phyloP scores from a whole-genome alignment of 2,329 filamentous ascomycete genomes.

The Penicillium fuscoglaucum region DNA sequence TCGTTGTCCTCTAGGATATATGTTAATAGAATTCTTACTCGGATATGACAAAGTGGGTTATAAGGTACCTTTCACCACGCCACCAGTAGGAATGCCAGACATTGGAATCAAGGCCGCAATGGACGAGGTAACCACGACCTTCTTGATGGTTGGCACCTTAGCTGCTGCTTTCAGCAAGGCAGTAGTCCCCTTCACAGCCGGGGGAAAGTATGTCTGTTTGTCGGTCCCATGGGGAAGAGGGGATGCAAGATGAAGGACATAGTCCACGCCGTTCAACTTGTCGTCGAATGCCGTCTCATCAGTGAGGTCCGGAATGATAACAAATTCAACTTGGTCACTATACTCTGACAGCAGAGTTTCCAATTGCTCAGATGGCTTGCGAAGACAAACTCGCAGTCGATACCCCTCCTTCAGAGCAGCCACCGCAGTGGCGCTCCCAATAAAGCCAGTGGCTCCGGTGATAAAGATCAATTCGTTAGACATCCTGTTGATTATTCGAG shows the following conservation, averaged over 20 bases:
- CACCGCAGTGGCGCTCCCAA: conserved; percentile 25
- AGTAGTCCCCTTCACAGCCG: conserved; percentile 25
- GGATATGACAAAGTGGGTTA: no score
- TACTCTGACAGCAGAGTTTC: conserved; percentile 14
- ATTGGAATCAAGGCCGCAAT: conserved; percentile 22
- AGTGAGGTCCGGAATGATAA: conserved; percentile 23
- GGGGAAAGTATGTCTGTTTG: conserved; percentile 22
- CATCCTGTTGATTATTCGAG: conserved; percentile 16
- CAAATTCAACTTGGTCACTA: conserved; percentile 19
- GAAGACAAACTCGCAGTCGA: conserved; percentile 23
- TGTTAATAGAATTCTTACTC: not conserved
- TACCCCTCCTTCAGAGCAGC: conserved; percentile 25
- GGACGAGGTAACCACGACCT: conserved; percentile 26
- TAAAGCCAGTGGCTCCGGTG: conserved; percentile 29
- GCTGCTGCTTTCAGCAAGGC: conserved; percentile 21
- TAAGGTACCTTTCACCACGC: conserved; percentile 20
- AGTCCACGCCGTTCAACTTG: conserved; percentile 25
- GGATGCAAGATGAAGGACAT: conserved; percentile 29
- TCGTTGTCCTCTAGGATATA: conserved; percentile 22
- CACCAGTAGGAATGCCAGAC: conserved; percentile 18
- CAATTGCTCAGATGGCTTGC: conserved; percentile 18
- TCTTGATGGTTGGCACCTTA: conserved; percentile 24
- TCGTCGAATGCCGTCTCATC: conserved; percentile 15
- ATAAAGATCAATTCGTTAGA: conserved; percentile 24
- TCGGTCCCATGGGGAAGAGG: conserved; percentile 22